Evolutionary conservation across 2,329 filamentous ascomycete genomes (phyloP).

Genomic region (Ceratocystis ficicola): DNA sequence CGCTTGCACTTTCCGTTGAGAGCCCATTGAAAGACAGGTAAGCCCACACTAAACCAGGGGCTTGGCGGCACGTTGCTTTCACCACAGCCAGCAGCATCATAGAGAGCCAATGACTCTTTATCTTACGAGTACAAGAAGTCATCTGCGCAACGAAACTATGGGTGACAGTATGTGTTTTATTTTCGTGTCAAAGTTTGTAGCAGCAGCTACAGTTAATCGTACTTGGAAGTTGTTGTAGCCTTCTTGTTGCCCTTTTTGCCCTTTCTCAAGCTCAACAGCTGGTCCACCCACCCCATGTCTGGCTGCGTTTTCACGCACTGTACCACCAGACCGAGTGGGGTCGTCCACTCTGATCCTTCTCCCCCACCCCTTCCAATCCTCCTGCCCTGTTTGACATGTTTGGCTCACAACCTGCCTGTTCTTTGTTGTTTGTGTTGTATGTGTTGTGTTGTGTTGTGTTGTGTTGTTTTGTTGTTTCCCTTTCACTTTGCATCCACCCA

Average conservation of each 20-base stretch:
- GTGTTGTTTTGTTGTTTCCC: neutral
- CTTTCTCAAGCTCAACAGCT: slow-evolving; percentile 11
- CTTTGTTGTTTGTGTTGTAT: neutral
- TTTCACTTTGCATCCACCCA: neutral
- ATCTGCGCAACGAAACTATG: too few relatives aligned
- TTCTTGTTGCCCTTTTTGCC: neutral
- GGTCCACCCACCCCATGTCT: slow-evolving; percentile 11
- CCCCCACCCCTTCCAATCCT: slow-evolving; percentile 11
- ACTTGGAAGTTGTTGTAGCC: neutral
- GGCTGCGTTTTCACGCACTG: slow-evolving; percentile 11
- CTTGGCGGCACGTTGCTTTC: neutral
- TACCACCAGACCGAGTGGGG: slow-evolving; percentile 7
- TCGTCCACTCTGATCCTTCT: slow-evolving; percentile 14
- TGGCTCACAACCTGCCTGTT: slow-evolving; percentile 8
- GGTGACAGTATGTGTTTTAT: neutral
- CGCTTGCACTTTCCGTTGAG: slow-evolving; percentile 21
- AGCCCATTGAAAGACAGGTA: neutral
- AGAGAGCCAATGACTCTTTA: too few relatives aligned
- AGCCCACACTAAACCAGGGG: neutral
- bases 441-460: neutral
- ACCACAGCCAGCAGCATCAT: neutral
- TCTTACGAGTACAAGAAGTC: too few relatives aligned
- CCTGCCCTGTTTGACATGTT: slow-evolving; percentile 8
- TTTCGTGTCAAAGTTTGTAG: neutral
- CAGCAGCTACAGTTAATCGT: neutral